Conservation (phyloP, 164 flowering plant genomes). For the Hamamelis virginiana region DNA sequence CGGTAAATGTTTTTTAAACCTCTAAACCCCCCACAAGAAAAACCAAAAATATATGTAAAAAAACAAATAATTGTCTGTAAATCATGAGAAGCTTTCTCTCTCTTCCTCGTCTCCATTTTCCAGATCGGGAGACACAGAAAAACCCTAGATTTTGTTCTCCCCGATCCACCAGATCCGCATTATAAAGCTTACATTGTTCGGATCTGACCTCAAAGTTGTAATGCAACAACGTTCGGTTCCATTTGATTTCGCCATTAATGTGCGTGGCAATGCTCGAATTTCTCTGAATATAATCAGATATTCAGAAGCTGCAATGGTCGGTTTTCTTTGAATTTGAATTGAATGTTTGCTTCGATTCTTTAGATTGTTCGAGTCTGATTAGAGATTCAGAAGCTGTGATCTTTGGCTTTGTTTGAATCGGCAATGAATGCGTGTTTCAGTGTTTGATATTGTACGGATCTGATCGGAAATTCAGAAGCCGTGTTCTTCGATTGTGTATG, state of each 20-base stretch:
- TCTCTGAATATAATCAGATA: not conserved
- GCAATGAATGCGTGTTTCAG: not conserved
- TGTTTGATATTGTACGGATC: too few species aligned
- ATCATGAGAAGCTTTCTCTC: not conserved
- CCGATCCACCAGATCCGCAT: not conserved
- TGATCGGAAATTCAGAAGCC: too few species aligned
- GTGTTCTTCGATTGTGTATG: too few species aligned
- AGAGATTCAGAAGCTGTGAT: not conserved
- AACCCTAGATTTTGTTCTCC: not conserved
- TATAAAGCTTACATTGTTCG: not conserved
- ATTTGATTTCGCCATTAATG: not conserved
- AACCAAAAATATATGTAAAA: not conserved
- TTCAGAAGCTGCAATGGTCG: not conserved
- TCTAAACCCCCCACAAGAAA: not conserved
- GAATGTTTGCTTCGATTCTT: too few species aligned
- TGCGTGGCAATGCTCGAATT: not conserved
- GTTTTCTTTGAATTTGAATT: too few species aligned
- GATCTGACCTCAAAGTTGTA: not conserved
- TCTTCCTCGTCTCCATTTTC: not conserved
- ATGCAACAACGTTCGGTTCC: not conserved
- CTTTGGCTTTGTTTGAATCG: not conserved
- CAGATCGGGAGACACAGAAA: conserved; percentile 5
- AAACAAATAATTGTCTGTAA: conserved; percentile 2
- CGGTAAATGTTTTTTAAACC: not conserved
- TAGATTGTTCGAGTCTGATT: not conserved